phyloP scores from a whole-genome alignment of 1,139 yeast genomes.

The Hyphopichia wangnamkhiaoensis region DNA sequence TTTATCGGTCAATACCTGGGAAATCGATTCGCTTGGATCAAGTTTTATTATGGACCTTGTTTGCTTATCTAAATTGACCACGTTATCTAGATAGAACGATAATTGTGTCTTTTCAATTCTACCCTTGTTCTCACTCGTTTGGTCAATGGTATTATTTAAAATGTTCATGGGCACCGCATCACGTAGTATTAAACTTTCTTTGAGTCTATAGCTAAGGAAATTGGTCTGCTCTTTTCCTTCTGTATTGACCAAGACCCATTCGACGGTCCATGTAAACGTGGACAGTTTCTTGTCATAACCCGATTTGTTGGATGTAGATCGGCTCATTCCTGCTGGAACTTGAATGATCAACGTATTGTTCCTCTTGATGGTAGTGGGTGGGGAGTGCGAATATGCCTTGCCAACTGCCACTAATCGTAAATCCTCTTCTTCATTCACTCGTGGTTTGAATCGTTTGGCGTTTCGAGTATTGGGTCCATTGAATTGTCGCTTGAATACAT shows the following conservation, averaged over 20 bases:
- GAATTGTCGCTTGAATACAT: constrained; percentile 34
- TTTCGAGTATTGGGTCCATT: constrained; percentile 15
- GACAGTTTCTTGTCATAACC: constrained; percentile 70
- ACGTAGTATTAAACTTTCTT: constrained; percentile 33
- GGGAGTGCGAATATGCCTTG: constrained; percentile 24
- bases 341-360: constrained; percentile 41
- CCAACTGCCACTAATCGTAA: constrained; percentile 23
- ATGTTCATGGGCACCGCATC: constrained; percentile 45
- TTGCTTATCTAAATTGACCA: constrained; percentile 17
- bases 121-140: constrained; percentile 16
- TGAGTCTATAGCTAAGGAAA: constrained; percentile 48
- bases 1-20: constrained; percentile 51
- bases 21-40: constrained; percentile 24
- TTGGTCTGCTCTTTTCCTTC: constrained; percentile 22
- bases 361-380: constrained; percentile 29
- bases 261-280: constrained; percentile 76
- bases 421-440: constrained; percentile 19
- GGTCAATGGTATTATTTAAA: constrained; percentile 15
- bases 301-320: constrained; percentile 66
- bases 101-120: constrained; percentile 22
- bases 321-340: constrained; percentile 76
- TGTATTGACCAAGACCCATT: constrained; percentile 56
- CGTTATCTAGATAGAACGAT: constrained; percentile 37
- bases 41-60: constrained; percentile 24
- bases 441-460: constrained; percentile 29